Conservation (phyloP, 75 land plant species). For the Cupressus sempervirens region DNA sequence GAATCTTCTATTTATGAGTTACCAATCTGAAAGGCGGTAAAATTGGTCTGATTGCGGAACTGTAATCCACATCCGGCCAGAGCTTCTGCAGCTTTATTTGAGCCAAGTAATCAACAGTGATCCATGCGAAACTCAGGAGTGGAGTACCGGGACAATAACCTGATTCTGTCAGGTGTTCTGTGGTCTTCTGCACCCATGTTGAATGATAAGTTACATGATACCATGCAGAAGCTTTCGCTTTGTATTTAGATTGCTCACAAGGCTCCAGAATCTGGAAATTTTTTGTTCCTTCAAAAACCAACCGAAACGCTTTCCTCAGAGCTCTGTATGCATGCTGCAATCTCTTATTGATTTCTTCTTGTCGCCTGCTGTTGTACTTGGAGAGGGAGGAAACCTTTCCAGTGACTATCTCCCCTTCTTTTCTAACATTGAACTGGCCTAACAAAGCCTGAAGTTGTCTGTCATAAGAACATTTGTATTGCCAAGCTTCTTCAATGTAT, state of each 20-base stretch:
- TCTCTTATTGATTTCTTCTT: slow-evolving; percentile 65
- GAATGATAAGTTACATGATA: slow-evolving; percentile 86
- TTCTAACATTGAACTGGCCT: slow-evolving; percentile 57
- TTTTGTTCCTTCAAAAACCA: slow-evolving; percentile 37
- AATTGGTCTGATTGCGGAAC: background rate
- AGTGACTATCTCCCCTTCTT: slow-evolving; percentile 82
- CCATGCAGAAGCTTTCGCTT: slow-evolving; percentile 90
- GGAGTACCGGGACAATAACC: slow-evolving; percentile 19
- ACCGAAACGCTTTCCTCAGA: slow-evolving; percentile 55
- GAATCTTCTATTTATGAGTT: background rate
- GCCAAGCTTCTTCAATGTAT: slow-evolving; percentile 70
- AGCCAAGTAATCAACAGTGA: slow-evolving; percentile 65
- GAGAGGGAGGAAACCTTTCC: slow-evolving; percentile 70
- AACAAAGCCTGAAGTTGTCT: slow-evolving; percentile 51
- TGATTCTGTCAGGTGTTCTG: slow-evolving; percentile 23
- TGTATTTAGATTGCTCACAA: slow-evolving; percentile 31
- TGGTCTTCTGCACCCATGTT: slow-evolving; percentile 39
- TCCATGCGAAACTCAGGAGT: slow-evolving; percentile 84
- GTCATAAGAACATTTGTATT: slow-evolving; percentile 60
- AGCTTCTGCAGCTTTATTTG: slow-evolving; percentile 46
- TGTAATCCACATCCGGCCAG: slow-evolving; percentile 4
- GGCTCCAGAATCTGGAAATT: slow-evolving; percentile 23
- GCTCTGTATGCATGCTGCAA: slow-evolving; percentile 55
- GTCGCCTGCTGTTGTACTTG: slow-evolving; percentile 52
- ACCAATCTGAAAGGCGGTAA: background rate